Conservation (phyloP, 805 yeast species). For the Starmerella vaccinii region DNA sequence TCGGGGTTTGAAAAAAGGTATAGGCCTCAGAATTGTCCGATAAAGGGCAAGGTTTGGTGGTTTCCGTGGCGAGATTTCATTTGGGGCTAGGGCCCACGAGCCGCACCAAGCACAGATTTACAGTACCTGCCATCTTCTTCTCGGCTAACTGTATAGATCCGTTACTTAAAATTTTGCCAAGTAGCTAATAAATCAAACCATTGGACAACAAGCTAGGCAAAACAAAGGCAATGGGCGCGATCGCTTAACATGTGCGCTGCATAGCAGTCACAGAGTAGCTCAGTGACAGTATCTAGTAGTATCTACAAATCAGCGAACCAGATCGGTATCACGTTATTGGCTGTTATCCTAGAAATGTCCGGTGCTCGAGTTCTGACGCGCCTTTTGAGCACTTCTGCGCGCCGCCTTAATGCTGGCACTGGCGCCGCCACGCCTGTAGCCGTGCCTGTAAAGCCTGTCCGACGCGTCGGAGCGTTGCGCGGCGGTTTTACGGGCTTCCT, state of each 20-base stretch:
- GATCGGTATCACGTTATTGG: constrained; percentile 9
- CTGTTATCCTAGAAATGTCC: not conserved
- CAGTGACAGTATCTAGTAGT: not conserved
- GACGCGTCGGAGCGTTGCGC: constrained; percentile 24
- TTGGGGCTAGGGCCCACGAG: not conserved
- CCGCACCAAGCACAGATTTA: not conserved
- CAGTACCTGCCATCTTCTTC: not conserved
- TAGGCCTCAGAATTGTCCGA: constrained; percentile 1
- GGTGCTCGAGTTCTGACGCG: constrained; percentile 4
- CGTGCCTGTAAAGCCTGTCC: constrained; percentile 11
- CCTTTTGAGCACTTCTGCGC: constrained; percentile 4
- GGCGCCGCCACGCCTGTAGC: not conserved
- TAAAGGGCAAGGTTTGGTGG: constrained; percentile 1
- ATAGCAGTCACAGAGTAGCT: not conserved
- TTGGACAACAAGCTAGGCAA: too few species aligned
- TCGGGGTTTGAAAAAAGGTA: not conserved
- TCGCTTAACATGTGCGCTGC: too few species aligned
- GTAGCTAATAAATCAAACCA: too few species aligned
- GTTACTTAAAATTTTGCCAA: not conserved
- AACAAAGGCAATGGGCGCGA: too few species aligned
- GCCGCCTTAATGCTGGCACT: not conserved
- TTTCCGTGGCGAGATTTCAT: constrained; percentile 6
- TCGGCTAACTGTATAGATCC: not conserved
- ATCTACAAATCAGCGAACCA: not conserved
- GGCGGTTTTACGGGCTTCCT: constrained; percentile 60